These are phyloP conservation scores for Xylaria sp. DNA, from an alignment of 2,329 filamentous ascomycete species.

Conservation along the genomic window DNA sequence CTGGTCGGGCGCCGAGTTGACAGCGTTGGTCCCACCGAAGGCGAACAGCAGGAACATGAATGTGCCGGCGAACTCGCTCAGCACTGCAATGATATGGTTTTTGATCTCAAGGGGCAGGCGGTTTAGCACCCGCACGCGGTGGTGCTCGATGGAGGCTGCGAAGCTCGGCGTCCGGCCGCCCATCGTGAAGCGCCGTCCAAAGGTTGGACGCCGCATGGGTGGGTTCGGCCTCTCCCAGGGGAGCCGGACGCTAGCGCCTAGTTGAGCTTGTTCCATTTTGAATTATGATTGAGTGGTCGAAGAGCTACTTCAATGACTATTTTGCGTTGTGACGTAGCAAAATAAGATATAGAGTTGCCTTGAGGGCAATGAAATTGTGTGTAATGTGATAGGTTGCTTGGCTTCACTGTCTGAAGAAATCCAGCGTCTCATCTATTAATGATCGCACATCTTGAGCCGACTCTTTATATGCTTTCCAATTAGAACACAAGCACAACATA, in stretches of 20 bases:
- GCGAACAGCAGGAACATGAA: constrained; percentile 52
- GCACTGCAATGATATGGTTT: constrained; percentile 47
- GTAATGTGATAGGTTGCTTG: neutral
- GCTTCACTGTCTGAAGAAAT: neutral
- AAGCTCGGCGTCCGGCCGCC: neutral
- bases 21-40: constrained; percentile 50
- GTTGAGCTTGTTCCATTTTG: constrained; percentile 16
- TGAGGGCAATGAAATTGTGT: neutral
- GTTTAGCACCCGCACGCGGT: constrained; percentile 42
- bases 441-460: neutral
- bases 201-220: constrained; percentile 5
- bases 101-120: constrained; percentile 40
- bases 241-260: constrained; percentile 4
- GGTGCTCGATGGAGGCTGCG: neutral
- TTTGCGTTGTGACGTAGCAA: neutral
- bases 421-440: neutral
- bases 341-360: neutral
- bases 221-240: constrained; percentile 12
- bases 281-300: neutral
- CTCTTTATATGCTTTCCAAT: constrained; percentile 3
- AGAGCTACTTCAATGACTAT: neutral
- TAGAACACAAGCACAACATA: neutral
- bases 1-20: constrained; percentile 43
- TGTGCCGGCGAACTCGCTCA: constrained; percentile 50
- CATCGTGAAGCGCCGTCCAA: constrained; percentile 7